Conservation (phyloP, 257 asterid species). For the Forsythia viridissima region DNA sequence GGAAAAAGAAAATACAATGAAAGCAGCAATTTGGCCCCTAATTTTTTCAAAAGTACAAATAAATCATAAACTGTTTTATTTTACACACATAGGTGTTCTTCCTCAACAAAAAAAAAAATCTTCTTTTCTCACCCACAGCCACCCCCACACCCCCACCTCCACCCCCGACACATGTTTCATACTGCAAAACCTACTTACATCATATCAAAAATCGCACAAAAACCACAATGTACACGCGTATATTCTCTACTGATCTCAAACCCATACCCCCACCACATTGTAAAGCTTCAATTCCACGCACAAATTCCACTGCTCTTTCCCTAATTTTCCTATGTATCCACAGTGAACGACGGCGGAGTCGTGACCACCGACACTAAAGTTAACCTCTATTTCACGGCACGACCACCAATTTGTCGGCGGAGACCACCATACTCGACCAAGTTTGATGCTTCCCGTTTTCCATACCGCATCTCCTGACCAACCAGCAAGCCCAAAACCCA, state of each 20-base stretch:
- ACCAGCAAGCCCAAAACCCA: conserved; percentile 35
- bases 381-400: not conserved
- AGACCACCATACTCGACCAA: not conserved
- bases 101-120: too few species aligned
- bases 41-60: too few species aligned
- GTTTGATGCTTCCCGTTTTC: conserved; percentile 42
- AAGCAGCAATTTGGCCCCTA: too few species aligned
- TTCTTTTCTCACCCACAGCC: too few species aligned
- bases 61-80: too few species aligned
- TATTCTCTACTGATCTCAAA: conserved; percentile 15
- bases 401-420: not conserved
- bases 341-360: not conserved
- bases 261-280: not conserved
- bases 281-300: not conserved
- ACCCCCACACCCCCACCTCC: too few species aligned
- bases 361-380: not conserved
- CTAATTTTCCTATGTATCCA: not conserved
- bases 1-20: too few species aligned
- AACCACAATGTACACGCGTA: conserved; percentile 29
- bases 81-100: too few species aligned
- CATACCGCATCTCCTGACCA: conserved; percentile 13
- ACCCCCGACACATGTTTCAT: too few species aligned
- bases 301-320: not conserved
- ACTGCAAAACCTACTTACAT: too few species aligned
- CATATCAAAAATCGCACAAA: not conserved